phyloP scores from a whole-genome alignment of 768 basidiomycete species.

The Tricholoma furcatifolium region DNA sequence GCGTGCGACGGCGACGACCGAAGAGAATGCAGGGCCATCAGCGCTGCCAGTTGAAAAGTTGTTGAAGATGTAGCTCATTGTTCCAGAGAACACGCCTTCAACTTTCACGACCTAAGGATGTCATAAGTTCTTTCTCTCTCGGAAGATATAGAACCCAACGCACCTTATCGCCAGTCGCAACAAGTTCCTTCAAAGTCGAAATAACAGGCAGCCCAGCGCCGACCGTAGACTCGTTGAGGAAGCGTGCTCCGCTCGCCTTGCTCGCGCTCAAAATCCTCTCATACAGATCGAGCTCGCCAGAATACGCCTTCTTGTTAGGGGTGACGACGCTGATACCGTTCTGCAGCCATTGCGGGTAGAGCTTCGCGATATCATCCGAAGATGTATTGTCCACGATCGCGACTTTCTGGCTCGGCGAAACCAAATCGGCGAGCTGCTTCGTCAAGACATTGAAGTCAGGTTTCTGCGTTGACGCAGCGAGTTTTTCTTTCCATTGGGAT shows the following conservation, averaged over 20 bases:
- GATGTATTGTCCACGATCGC: constrained; percentile 94
- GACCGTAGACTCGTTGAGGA: constrained; percentile 88
- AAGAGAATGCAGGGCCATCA: constrained; percentile 78
- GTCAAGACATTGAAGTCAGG: constrained; percentile 49
- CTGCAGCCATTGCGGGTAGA: constrained; percentile 79
- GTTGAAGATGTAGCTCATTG: constrained; percentile 99
- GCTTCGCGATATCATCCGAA: constrained; percentile 71
- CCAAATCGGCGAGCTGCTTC: constrained; percentile 43
- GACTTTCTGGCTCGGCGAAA: constrained; percentile 44
- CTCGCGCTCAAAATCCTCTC: constrained; percentile 63
- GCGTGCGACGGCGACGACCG: constrained; percentile 84
- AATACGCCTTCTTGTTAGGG: constrained; percentile 97
- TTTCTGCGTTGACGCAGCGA: constrained; percentile 41
- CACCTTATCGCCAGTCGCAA: constrained; percentile 91
- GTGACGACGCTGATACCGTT: constrained; percentile 87
- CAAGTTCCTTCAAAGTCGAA: constrained; percentile 87
- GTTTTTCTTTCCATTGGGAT: constrained; percentile 35
- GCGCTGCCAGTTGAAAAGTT: constrained; percentile 76
- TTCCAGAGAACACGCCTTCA: constrained; percentile 97
- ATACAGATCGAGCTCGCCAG: constrained; percentile 67
- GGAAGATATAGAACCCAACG: constrained; percentile 10
- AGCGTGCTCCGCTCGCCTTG: constrained; percentile 58
- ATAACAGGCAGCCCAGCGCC: constrained; percentile 95
- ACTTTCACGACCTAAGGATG: constrained; percentile 71
- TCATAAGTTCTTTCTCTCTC: neutral